Base-by-base conservation (phyloP, 2,329 filamentous ascomycete genomes). In the Moelleriella libera region DNA sequence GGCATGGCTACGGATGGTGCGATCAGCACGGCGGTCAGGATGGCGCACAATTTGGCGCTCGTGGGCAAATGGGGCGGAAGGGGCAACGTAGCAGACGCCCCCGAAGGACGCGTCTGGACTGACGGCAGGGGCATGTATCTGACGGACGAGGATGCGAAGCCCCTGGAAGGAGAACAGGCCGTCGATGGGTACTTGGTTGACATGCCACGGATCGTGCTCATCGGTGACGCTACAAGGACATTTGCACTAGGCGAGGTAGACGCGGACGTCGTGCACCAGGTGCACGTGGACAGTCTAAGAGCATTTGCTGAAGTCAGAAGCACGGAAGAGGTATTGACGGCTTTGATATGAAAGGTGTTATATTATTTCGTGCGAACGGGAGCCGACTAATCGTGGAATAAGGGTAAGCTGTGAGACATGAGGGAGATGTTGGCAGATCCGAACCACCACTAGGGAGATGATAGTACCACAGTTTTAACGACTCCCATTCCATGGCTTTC, bases 191-290 rank as follows among this genome's bases (percentile, higher is more conserved):
- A 50, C 37, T 37, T 45, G 6, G 50, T 53, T 29, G 50, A 50
- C 12, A 53, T 53, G 50, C 45, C 51, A 8, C 34, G 51, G 5
- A 52, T 53, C 29, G 46, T 53, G 4, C 34, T 53, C 6, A 41
- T 52, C n/a, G 40, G 42, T n/a, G 50, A 53, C 44, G 50, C 48
- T 7, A 50, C 50, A 5, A 48, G 51, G 10, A 34, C 47, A 7
- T 50, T 49, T 49, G 45, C 48, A 2, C 48, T 51, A 30, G 50
- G 41, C 30, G 51, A 45, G 8, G 31, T 53, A 2, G 48, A 50
- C 46, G 48, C 46, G n/a, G 31, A 52, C 21, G 49, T 45, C 6
- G 46, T 48, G 5, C 51, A 51, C 42, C 39, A 28, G n/a, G 50
- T 48, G 5, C 50, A 53, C 41, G 7, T 53, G 14, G 47, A 50